These are phyloP conservation scores for Uronychia setigera DNA, from an alignment of 73 alveolate genomes.

Conservation along the genomic window DNA sequence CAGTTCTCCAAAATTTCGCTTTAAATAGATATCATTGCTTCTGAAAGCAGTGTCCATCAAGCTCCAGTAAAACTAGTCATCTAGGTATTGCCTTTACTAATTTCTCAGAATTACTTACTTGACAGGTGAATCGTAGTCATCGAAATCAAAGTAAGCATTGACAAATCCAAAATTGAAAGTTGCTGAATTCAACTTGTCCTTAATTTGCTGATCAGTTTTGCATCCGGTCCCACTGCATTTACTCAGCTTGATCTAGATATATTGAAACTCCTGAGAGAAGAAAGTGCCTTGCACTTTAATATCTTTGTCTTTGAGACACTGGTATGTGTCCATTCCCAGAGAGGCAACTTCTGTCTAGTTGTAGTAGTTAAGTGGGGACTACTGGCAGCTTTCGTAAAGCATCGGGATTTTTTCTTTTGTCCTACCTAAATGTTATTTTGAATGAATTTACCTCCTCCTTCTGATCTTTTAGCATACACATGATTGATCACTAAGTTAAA, in stretches of 20 bases:
- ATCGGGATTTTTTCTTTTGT: neutral
- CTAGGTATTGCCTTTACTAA: neutral
- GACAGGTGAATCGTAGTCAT: neutral
- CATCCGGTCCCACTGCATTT: neutral
- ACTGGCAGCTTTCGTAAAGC: neutral
- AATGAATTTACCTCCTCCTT: neutral
- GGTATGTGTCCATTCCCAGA: neutral
- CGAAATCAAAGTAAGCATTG: neutral
- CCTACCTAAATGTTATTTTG: neutral
- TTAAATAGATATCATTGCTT: neutral
- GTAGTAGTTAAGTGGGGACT: neutral
- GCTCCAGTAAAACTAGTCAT: neutral
- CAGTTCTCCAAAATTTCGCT: neutral
- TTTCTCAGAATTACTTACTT: too few species aligned
- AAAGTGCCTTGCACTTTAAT: neutral
- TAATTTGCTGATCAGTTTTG: neutral
- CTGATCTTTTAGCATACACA: neutral
- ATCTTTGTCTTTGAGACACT: neutral
- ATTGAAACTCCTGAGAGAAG: neutral
- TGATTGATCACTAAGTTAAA: neutral
- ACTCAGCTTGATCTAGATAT: neutral
- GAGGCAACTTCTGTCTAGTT: neutral
- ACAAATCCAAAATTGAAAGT: neutral
- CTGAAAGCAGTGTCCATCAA: neutral
- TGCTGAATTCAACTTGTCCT: neutral